Evolutionary conservation across 495 filamentous ascomycete genomes (phyloP), one percentile per base, ranked within the genome.

Genomic region (Cercophora samala): DNA sequence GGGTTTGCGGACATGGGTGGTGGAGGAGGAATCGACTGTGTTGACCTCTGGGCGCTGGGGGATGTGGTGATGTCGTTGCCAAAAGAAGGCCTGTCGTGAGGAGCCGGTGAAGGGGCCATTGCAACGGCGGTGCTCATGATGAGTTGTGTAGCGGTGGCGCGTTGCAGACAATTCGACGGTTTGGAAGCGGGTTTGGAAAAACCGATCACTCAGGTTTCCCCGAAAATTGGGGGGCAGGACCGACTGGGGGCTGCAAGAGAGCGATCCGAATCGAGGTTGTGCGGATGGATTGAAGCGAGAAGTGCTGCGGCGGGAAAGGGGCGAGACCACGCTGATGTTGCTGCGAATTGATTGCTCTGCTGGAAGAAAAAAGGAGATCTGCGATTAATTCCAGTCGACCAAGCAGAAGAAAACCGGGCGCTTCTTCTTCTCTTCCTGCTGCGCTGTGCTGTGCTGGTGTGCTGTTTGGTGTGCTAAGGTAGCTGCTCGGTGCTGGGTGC

Each of bases 61-160:
- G 81, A 81, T 56, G 77, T 74, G 68, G 76, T 74, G 66, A 77
- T 75, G 23, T 85, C 83, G 74, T 82, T 76, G 65, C 76, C 76
- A 66, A 75, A 81, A 52, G 79, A 79, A 37, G 83, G 79, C 74
- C 83, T 77, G 68, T 87, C 84, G 77, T 86, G 82, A 66, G 84
- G 84, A 76, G 84, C 84, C 68, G 84, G 84, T 60, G 84, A 86
- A 62, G 83, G 82, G 69, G 83, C 84, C 84, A 87, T 86, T 59
- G 84, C 84, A 76, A 87, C 81, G 67, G 83, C 84, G 74, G 84
- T 81, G 74, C 84, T 86, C 84, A 87, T 87, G 74, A 68, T 84
- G 68, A 62, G 62, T 68, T 69, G 54, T 67, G 59, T 63, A 32
- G 60, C 42, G 42, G 42, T 32, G 22, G 51, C 37, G 62, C 46